These are phyloP conservation scores for Solanum verrucosum DNA, from an alignment of 257 asterid species.

Conservation along the genomic window DNA sequence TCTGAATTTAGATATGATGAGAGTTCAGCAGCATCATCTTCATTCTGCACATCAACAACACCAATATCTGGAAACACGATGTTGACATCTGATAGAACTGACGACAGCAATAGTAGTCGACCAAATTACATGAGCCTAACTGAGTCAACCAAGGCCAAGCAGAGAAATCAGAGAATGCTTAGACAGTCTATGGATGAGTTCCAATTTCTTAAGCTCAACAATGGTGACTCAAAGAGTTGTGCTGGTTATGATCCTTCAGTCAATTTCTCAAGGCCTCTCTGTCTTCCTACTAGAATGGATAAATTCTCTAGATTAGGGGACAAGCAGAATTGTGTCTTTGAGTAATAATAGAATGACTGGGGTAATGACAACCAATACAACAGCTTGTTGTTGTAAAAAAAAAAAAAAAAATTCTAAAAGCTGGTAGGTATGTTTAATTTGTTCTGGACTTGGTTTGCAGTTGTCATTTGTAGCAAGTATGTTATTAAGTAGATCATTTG, in stretches of 20 bases:
- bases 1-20: slow-evolving; percentile 59
- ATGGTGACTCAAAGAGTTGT: slow-evolving; percentile 43
- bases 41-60: slow-evolving; percentile 64
- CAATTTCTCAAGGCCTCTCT: slow-evolving; percentile 23
- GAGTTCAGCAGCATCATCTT: slow-evolving; percentile 79
- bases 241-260: slow-evolving; percentile 27
- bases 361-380: slow-evolving; percentile 21
- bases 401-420: background rate
- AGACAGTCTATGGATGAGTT: slow-evolving; percentile 78
- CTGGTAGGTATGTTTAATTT: background rate
- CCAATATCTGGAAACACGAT: slow-evolving; percentile 42
- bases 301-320: slow-evolving; percentile 27
- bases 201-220: slow-evolving; percentile 46
- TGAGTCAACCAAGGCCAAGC: slow-evolving; percentile 82
- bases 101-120: slow-evolving; percentile 35
- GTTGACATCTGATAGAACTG: slow-evolving; percentile 42
- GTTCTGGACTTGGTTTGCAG: background rate
- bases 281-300: slow-evolving; percentile 37
- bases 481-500: slow-evolving; percentile 7
- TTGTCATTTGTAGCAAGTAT: slow-evolving; percentile 13
- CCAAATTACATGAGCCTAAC: slow-evolving; percentile 91
- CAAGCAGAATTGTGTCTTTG: slow-evolving; percentile 15
- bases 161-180: slow-evolving; percentile 44
- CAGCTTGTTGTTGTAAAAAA: slow-evolving; percentile 47
- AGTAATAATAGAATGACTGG: background rate